Evolutionary conservation across 805 yeast genomes (phyloP), one percentile per base, ranked within the genome.

Genomic region (Candida succiphila): DNA sequence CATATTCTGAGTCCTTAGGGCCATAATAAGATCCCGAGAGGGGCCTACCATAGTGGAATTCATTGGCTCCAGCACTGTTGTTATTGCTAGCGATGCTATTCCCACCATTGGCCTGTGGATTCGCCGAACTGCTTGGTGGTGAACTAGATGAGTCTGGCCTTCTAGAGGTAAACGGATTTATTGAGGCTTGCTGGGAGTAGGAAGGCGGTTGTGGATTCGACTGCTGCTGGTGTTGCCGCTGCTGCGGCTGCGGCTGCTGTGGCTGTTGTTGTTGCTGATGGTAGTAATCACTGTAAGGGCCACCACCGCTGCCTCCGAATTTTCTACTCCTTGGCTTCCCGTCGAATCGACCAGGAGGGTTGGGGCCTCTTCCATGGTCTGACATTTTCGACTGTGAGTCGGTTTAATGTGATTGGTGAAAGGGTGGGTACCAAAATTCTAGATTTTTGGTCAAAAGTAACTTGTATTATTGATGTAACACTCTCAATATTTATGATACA

Each of bases 111-210:
- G 35, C 25, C 15, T 35, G 23, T 15, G 43, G 44, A 12, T 22
- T 8, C 24, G 24, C 10, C 12, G 12, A n/a, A n/a, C n/a, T n/a
- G n/a, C n/a, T 4, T 25, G 29, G 24, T 19, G 20, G 12, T 16
- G 16, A 4, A n/a, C 17, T 30, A 22, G 16, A 22, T 19, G 18
- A 28, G 17, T 25, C 17, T 25, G 41, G 52, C 30, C 53, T 40
- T 32, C 52, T 37, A n/a, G 58, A 49, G 4, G 58, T 50, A 27
- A 54, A 53, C 2, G 59, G 58, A 32, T 53, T 54, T 18, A 42
- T 31, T 2, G 45, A 34, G 4, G 44, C 30, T 21, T 43, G 48
- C 30, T 44, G 52, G 7, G 45, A 22, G 33, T 43, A 44, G 8
- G 52, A 35, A 18, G 45, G 31, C 5, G 43, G 32, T 5, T 9